Conservation (phyloP, 2,329 filamentous ascomycete genomes). For the Phialocephala subalpina region DNA sequence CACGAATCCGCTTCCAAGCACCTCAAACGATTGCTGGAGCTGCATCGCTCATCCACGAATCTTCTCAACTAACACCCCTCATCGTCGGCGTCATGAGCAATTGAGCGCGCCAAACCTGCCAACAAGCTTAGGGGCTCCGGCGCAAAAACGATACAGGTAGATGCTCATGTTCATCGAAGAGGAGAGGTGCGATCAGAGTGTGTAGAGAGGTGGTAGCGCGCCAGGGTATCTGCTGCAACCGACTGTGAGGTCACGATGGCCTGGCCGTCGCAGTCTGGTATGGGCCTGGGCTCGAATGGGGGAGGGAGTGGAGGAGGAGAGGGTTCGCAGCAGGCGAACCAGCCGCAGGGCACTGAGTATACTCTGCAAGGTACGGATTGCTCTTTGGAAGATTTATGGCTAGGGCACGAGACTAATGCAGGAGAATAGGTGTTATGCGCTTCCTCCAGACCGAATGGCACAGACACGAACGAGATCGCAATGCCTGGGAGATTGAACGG, state of each 20-base stretch:
- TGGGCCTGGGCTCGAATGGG: constrained; percentile 46
- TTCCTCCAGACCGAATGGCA: constrained; percentile 99
- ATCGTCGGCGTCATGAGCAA: constrained; percentile 25
- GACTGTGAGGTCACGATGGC: constrained; percentile 60
- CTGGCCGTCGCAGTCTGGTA: constrained; percentile 73
- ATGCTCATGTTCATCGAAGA: constrained; percentile 15
- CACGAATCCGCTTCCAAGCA: neutral
- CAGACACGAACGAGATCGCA: constrained; percentile 94
- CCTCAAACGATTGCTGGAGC: constrained; percentile 17
- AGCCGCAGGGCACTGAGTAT: constrained; percentile 72
- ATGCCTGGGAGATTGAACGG: constrained; percentile 98
- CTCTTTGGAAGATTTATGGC: neutral
- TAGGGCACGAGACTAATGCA: neutral
- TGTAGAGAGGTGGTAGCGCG: constrained; percentile 15
- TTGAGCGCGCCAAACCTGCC: constrained; percentile 28
- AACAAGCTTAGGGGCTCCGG: constrained; percentile 29
- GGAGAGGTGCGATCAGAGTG: constrained; percentile 25
- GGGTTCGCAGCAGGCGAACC: constrained; percentile 45
- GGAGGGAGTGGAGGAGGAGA: constrained; percentile 40
- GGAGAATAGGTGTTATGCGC: constrained; percentile 89
- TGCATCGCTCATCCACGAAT: constrained; percentile 3
- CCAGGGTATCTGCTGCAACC: constrained; percentile 10
- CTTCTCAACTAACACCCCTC: neutral
- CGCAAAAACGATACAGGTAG: constrained; percentile 29
- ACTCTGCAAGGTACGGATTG: constrained; percentile 68